Evolutionary conservation across 2,329 filamentous ascomycete genomes (phyloP), one percentile per base, ranked within the genome.

Genomic region (Aspergillus clavatus): DNA sequence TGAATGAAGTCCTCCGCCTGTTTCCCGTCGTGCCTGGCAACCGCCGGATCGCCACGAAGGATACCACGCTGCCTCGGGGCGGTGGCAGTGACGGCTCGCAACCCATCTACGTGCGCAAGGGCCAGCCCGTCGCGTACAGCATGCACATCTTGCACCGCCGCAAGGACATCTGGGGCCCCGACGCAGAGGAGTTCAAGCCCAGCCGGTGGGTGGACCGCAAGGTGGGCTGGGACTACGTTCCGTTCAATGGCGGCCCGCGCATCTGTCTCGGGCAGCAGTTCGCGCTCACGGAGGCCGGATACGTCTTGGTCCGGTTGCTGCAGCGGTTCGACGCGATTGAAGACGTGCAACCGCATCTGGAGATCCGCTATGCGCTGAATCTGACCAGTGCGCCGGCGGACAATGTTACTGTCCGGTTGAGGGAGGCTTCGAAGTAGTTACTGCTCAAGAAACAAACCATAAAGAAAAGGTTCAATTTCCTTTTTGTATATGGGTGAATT

Each of bases 241-340:
- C 86, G 3, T 88, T 89, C 67, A 88, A 87, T 61, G 83, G 83
- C 8, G 85, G 84, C 1, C 82, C 85, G 35, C 72, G 86, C 24
- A 85, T 87, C 59, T 87, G 86, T 66, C 80, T 89, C 47, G 85
- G 86, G 1, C 85, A 91, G 73, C 85, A 91, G 65, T 91, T 89
- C 63, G 87, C 87, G 11, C 68, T 90, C 38, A 88, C 85, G 0
- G 85, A 90, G 72, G 59, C 65, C 4, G 61, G 62, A 0, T 90
- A 90, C 61, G 82, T 85, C 7, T 75, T 89, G 48, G 82, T 83
- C 22, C 73, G 87, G 36, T 59, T 91, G 53, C 79, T 90, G 60
- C 87, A 91, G 71, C 74, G 77, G 19, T 93, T 85, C 60, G 80
- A 82, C 43, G 68, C 74, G 8, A 72, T 89, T 6, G 78, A 81